Base-by-base conservation (phyloP, 495 filamentous ascomycete species). In the Penicillium flavigenum region DNA sequence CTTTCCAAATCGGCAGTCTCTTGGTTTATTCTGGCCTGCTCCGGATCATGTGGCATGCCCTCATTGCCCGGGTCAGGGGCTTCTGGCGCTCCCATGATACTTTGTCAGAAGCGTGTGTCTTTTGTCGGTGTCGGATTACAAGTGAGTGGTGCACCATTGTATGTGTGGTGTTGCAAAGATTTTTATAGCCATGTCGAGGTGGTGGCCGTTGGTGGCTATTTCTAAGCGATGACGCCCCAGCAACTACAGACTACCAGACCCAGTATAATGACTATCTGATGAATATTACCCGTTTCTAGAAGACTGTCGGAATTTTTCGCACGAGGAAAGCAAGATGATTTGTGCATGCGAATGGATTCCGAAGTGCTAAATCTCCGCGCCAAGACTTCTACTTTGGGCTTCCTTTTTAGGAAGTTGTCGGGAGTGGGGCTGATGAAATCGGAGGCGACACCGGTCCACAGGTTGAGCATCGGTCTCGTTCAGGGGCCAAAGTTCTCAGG, bases 1-100 rank as follows among this genome's bases (percentile, higher is more conserved):
- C 79, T 77, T 51, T 91, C 88, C 50, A 93, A 20, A 53, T 67
- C 55, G 7, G 32, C 20, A 39, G 17, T 24, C 73, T 34, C 31
- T 38, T 38, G 19, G 0, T 38, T 9, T 52, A 29, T 36, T n/a
- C 16, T 47, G 44, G 47, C 36, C 26, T 49, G 51, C 36, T 56
- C 47, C 29, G 24, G 12, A 9, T 27, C 53, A 9, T 38, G 43
- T 47, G 42, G 32, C 19, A 39, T 47, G n/a, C 41, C 38, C 43
- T 53, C 20, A 27, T 50, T 16, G 47, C 47, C n/a, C n/a, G 41
- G 26, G 44, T 5, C n/a, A 42, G 38, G 27, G 24, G 26, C 24
- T 14, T 51, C 39, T 38, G n/a, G 31, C 26, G 17, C 10, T 14
- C 49, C 56, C 47, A 58, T 58, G 4, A 36, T 34, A 4, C 24